These are phyloP conservation scores for Fusarium oxysporum DNA, from an alignment of 2,329 filamentous ascomycete species.

Conservation along the genomic window DNA sequence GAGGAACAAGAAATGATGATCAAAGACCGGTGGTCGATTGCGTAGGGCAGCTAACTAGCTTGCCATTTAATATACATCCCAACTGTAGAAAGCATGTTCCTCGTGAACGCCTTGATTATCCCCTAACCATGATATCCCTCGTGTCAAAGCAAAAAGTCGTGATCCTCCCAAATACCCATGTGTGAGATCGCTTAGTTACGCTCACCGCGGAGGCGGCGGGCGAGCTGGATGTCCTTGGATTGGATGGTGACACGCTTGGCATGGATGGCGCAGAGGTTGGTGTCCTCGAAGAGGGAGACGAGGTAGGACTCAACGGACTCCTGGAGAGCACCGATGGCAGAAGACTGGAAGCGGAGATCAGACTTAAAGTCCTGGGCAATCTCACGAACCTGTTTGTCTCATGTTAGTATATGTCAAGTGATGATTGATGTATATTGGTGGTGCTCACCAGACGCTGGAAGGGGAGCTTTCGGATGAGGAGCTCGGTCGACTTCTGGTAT, in stretches of 20 bases:
- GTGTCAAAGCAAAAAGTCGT: constrained; percentile 56
- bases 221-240: constrained; percentile 96
- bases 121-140: constrained; percentile 55
- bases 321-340: constrained; percentile 95
- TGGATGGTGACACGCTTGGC: constrained; percentile 99
- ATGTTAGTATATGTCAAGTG: constrained; percentile 8
- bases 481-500: constrained; percentile 97
- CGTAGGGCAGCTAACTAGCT: constrained; percentile 43
- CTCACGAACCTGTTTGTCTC: constrained; percentile 78
- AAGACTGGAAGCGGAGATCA: constrained; percentile 97
- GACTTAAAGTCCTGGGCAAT: constrained; percentile 97
- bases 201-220: constrained; percentile 93
- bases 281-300: constrained; percentile 97
- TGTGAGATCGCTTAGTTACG: constrained; percentile 72
- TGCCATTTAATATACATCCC: constrained; percentile 58
- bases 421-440: not conserved
- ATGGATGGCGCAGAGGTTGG: constrained; percentile 98
- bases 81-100: constrained; percentile 55
- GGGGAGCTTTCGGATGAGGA: constrained; percentile 95
- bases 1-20: constrained; percentile 11
- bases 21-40: constrained; percentile 43
- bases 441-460: constrained; percentile 88
- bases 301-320: constrained; percentile 99
- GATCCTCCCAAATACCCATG: constrained; percentile 50
- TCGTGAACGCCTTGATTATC: constrained; percentile 60